Base-by-base conservation (phyloP, 1,139 yeast genomes). In the Magnusiomyces starmeri region DNA sequence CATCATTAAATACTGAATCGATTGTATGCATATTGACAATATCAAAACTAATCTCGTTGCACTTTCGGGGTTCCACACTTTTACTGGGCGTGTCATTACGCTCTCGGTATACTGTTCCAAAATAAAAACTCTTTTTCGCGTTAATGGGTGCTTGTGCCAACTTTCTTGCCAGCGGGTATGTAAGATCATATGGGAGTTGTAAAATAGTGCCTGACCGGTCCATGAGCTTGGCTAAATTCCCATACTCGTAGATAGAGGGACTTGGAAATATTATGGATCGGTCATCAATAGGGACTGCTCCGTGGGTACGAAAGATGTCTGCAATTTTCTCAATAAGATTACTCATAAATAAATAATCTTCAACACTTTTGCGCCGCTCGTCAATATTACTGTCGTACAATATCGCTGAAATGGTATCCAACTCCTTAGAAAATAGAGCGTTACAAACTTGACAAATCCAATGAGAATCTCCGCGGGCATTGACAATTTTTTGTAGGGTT, bases 391-490 rank as follows among this genome's bases (percentile, higher is more conserved):
- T 48, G 57, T 89, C 97, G 68, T 84, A 92, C 61, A 90, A 72
- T 16, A 87, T 76, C 64, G 87, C 96, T 59, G 83, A 81, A 0
- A 96, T 95, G 55, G 85, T 73, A 66, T 83, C 83, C 59, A 87
- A 83, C 0, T 96, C 89, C 59, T 87, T 94, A 26, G 84, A 75
- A 65, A 92, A 92, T 42, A 92, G 70, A 0, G 94, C 84, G 55
- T 83, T 86, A 62, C 96, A 77, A 0, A 92, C 96, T 66, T 88
- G 95, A 58, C 82, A 87, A 60, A 90, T 92, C 95, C 96, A 88
- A 0, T 96, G 92, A 0, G 96, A 87, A 0, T 94, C 83, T 0
- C 96, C 94, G 48, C 62, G 62, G 3, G 70, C 61, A 63, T 88
- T 92, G 0, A 94, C 85, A 56, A 92, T 70, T 32, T 92, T 85